Evolutionary conservation across 441 rosid species (phyloP).

Genomic region (Bruguiera hainesii): DNA sequence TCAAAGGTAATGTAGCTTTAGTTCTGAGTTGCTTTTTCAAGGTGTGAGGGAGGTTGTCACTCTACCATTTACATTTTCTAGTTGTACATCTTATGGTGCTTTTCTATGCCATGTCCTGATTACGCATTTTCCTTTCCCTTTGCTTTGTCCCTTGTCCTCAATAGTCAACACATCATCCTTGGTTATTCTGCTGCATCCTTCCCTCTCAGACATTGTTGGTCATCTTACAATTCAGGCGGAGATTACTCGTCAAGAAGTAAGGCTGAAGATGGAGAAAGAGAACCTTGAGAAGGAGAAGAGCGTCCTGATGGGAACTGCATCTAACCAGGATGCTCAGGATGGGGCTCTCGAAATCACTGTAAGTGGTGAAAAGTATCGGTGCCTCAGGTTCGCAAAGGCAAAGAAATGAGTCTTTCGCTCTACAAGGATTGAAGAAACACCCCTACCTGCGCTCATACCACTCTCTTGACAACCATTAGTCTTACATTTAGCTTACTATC

Average conservation of each 20-base stretch:
- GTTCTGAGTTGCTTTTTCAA: no score
- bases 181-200: not conserved
- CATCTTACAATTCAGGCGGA: conserved; percentile 44
- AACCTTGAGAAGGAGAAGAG: conserved; percentile 83
- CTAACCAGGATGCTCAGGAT: conserved; percentile 70
- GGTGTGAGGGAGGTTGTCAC: no score
- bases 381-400: conserved; percentile 75
- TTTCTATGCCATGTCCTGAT: no score
- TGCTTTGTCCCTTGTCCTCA: no score
- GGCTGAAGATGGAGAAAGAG: conserved; percentile 77
- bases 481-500: not conserved
- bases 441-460: not conserved
- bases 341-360: conserved; percentile 88
- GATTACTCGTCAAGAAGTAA: conserved; percentile 75
- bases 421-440: not conserved
- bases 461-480: not conserved
- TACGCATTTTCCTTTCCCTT: no score
- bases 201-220: not conserved
- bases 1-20: no score
- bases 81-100: no score
- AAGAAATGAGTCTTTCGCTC: conserved; percentile 41
- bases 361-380: conserved; percentile 72
- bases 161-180: no score
- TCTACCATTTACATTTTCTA: no score
- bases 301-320: conserved; percentile 78